These are phyloP conservation scores for Gastrodia elata DNA, from an alignment of 106 monocot species.

Conservation along the genomic window DNA sequence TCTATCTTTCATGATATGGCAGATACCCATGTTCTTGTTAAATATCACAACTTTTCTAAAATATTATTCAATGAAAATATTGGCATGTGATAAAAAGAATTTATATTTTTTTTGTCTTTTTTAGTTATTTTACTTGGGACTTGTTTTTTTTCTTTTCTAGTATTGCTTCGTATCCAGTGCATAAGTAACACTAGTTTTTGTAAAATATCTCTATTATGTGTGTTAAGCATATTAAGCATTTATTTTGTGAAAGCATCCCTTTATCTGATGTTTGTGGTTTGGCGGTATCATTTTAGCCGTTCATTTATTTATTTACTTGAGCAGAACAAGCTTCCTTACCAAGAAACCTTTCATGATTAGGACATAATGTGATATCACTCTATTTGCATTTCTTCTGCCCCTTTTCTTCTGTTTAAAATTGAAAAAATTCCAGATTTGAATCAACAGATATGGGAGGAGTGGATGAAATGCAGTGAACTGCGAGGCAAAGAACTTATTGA, in stretches of 20 bases:
- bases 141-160: not conserved
- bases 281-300: too few relatives aligned
- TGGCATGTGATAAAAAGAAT: too few relatives aligned
- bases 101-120: not conserved
- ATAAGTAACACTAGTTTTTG: not conserved
- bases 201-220: not conserved
- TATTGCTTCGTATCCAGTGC: not conserved
- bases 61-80: too few relatives aligned
- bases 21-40: too few relatives aligned
- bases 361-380: too few relatives aligned
- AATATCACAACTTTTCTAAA: too few relatives aligned
- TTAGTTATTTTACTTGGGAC: not conserved
- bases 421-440: slow-evolving; percentile 5
- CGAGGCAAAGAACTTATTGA: slow-evolving; percentile 65
- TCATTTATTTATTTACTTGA: too few relatives aligned
- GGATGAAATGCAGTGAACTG: slow-evolving; percentile 52
- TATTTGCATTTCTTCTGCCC: not conserved
- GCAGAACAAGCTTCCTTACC: too few relatives aligned
- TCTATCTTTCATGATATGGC: too few relatives aligned
- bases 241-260: too few relatives aligned
- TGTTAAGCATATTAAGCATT: not conserved
- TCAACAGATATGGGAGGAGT: slow-evolving; percentile 74
- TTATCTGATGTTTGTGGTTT: too few relatives aligned
- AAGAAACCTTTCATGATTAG: too few relatives aligned
- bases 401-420: not conserved